Evolutionary conservation across 495 filamentous ascomycete species (phyloP).

Genomic region (Penicillium paxilli): DNA sequence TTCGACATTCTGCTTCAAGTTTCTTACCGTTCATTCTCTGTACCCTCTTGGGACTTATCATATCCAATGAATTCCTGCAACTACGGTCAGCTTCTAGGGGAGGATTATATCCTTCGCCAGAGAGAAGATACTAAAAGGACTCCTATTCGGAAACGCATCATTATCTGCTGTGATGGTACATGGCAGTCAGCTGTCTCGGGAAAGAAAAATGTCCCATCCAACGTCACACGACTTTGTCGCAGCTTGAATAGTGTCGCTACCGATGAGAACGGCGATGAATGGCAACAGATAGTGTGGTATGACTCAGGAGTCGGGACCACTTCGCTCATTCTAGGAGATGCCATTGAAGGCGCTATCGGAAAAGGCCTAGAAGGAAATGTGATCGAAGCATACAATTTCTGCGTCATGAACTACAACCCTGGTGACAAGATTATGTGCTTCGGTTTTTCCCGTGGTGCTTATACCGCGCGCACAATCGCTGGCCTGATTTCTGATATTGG

Average conservation of each 20-base stretch:
- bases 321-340: constrained; percentile 9
- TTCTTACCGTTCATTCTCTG: neutral
- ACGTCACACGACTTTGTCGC: constrained; percentile 26
- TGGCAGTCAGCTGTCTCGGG: constrained; percentile 28
- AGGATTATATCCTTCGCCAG: constrained; percentile 3
- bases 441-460: constrained; percentile 62
- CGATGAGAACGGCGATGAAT: constrained; percentile 13
- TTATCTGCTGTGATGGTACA: constrained; percentile 32
- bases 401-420: constrained; percentile 42
- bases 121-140: constrained; percentile 1
- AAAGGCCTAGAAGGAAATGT: constrained; percentile 19
- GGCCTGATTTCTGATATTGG: constrained; percentile 56
- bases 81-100: constrained; percentile 1
- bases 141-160: constrained; percentile 22
- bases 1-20: neutral
- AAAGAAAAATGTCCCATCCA: constrained; percentile 25
- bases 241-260: constrained; percentile 18
- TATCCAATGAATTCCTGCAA: constrained; percentile 3
- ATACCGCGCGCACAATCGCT: constrained; percentile 56
- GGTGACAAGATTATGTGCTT: constrained; percentile 62
- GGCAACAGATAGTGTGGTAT: constrained; percentile 34
- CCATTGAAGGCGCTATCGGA: constrained; percentile 19
- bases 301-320: constrained; percentile 27
- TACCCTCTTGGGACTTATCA: too few species aligned
- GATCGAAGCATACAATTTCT: constrained; percentile 26